A percentile compares a stretch with the other conserved stretches of the same genome.
Conservation (phyloP, 257 asterid genomes). For the Primulina tabacum region DNA sequence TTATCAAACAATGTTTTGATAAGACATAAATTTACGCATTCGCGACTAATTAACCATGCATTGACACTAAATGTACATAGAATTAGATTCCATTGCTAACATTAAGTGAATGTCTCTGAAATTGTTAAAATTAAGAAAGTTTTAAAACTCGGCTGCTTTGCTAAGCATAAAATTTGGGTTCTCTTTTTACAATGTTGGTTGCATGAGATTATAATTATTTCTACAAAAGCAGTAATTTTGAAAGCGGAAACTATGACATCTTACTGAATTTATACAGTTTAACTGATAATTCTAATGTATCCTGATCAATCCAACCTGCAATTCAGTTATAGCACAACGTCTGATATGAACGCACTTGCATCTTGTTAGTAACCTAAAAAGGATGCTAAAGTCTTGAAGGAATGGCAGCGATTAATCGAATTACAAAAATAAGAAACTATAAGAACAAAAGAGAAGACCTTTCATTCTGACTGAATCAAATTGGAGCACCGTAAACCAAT, state of each 20-base stretch:
- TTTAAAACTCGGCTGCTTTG: not conserved
- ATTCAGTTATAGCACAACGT: not conserved
- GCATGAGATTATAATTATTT: not conserved
- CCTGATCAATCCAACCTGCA: not conserved
- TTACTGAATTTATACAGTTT: not conserved
- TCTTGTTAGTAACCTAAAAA: not conserved
- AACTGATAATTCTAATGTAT: not conserved
- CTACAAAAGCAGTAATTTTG: not conserved
- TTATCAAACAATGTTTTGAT: not conserved
- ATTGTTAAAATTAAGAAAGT: too few relatives aligned
- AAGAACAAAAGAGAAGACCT: constrained; percentile 1
- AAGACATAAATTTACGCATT: not conserved
- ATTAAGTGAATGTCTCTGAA: not conserved
- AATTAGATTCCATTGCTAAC: not conserved
- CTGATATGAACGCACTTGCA: constrained; percentile 1
- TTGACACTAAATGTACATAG: not conserved
- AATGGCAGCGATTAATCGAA: constrained; percentile 1
- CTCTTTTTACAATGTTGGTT: not conserved
- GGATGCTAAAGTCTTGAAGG: not conserved
- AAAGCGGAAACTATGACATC: not conserved
- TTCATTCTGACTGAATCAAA: not conserved
- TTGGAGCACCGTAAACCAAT: constrained; percentile 12
- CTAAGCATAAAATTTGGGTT: not conserved
- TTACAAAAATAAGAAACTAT: not conserved
- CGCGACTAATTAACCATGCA: not conserved